Percentiles rank a stretch among this genome's conserved stretches.
Evolutionary conservation across 805 yeast genomes (phyloP).

Genomic region (Saccharomycopsis sp.): DNA sequence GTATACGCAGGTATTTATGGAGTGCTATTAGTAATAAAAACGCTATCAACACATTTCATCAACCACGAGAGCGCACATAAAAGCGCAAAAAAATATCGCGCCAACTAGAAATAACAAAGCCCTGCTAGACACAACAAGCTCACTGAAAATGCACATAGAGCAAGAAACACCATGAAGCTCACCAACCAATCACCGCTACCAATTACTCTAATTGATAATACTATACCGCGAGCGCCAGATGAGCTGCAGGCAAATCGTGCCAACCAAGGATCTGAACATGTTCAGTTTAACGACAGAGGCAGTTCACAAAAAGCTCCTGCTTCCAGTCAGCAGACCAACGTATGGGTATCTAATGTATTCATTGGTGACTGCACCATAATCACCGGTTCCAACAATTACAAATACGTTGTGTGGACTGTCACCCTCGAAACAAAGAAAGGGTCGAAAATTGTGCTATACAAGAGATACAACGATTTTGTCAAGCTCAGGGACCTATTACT

Average conservation of each 20-base stretch:
- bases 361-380: constrained; percentile 21
- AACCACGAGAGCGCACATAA: too few relatives aligned
- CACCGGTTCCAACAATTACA: constrained; percentile 11
- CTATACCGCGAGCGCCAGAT: neutral
- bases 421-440: constrained; percentile 17
- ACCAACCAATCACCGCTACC: constrained; percentile 15
- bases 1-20: too few relatives aligned
- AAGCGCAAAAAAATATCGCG: too few relatives aligned
- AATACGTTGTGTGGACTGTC: constrained; percentile 18
- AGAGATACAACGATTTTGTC: constrained; percentile 20
- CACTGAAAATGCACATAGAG: too few relatives aligned
- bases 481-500: constrained; percentile 12
- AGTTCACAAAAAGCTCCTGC: neutral
- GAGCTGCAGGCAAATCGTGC: neutral
- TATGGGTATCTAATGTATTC: constrained; percentile 17
- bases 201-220: constrained; percentile 8
- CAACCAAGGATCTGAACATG: neutral
- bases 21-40: neutral
- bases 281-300: neutral
- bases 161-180: constrained; percentile 11
- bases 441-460: constrained; percentile 14
- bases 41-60: neutral
- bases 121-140: too few relatives aligned
- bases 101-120: too few relatives aligned
- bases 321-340: neutral